Base-by-base conservation (phyloP, 192 early-diverging fungal genomes). In the Entomortierella beljakovae region DNA sequence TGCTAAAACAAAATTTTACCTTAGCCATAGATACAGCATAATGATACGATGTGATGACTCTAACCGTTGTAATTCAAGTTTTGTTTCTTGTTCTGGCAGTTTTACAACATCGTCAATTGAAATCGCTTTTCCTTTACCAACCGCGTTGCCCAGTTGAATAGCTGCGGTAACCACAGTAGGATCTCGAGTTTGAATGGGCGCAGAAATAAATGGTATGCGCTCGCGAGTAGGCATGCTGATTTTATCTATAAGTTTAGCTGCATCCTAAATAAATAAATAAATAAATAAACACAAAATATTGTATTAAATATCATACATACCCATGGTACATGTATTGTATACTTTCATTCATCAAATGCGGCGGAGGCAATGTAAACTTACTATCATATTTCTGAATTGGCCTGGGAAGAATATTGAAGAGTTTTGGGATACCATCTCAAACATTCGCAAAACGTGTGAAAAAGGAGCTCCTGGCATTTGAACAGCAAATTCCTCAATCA, bases 21-120 rank as follows among this genome's bases (percentile, higher is more conserved):
- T 80, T 65, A 99, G 81, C 97, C 97, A 99, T 61, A 96, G 84
- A 65, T 97, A 99, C 25, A 95, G 56, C 68, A 94, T 93, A 28
- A 97, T 90, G 1, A 83, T 64, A 49, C 90, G 87, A 79, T 99
- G 97, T 55, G 71, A 64, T n/a, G 67, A 80, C 81, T 99, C 97
- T 2, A 97, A 68, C 0, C 68, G 53, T 15, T 67, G 37, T 23
- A 92, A 81, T 15, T 57, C 61, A 22, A 77, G 38, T 2, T 57
- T 22, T 33, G 33, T 57, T 15, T 26, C 67, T n/a, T 52, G 23
- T 28, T 22, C 16, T 16, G 83, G 91, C 13, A 96, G 50, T 20
- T 50, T 18, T 2, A 94, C 73, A 13, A 89, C 42, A 13, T 87
- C 81, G n/a, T 62, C 73, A 20, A 96, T 61, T 23, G 34, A 35